Conservation (phyloP, 345 rosid species). For the Salix purpurea region DNA sequence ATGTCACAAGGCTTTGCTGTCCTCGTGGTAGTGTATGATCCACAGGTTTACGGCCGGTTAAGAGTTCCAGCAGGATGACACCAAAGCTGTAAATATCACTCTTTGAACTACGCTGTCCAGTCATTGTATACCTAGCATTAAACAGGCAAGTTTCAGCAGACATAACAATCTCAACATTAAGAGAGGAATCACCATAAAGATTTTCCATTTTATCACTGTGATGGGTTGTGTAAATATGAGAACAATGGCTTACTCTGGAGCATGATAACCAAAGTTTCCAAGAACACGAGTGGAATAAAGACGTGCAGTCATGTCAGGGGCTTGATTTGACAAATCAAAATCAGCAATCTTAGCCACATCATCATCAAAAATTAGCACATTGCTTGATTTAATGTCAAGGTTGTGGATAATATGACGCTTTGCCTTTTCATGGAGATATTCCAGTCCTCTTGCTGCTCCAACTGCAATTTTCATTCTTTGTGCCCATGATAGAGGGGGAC, state of each 20-base stretch:
- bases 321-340: slow-evolving; percentile 88
- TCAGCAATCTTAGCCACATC: slow-evolving; percentile 88
- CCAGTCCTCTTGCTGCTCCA: slow-evolving; percentile 87
- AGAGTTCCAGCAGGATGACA: slow-evolving; percentile 32
- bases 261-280: slow-evolving; percentile 96
- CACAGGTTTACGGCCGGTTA: slow-evolving; percentile 37
- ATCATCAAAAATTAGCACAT: slow-evolving; percentile 70
- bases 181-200: neutral
- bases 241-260: slow-evolving; percentile 70
- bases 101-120: slow-evolving; percentile 30
- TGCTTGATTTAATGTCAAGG: slow-evolving; percentile 86
- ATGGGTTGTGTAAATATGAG: no score
- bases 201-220: neutral
- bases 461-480: slow-evolving; percentile 88
- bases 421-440: slow-evolving; percentile 85
- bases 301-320: slow-evolving; percentile 84
- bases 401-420: slow-evolving; percentile 61
- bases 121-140: slow-evolving; percentile 35
- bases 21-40: slow-evolving; percentile 38
- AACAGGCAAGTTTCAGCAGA: no score
- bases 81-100: slow-evolving; percentile 40
- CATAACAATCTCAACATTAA: no score
- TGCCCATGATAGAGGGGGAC: slow-evolving; percentile 74
- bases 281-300: slow-evolving; percentile 93
- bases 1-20: slow-evolving; percentile 37